A percentile compares a stretch with the other conserved stretches of the same genome.
phyloP scores from a whole-genome alignment of 306 rosid species.

The Rosa multiflora region DNA sequence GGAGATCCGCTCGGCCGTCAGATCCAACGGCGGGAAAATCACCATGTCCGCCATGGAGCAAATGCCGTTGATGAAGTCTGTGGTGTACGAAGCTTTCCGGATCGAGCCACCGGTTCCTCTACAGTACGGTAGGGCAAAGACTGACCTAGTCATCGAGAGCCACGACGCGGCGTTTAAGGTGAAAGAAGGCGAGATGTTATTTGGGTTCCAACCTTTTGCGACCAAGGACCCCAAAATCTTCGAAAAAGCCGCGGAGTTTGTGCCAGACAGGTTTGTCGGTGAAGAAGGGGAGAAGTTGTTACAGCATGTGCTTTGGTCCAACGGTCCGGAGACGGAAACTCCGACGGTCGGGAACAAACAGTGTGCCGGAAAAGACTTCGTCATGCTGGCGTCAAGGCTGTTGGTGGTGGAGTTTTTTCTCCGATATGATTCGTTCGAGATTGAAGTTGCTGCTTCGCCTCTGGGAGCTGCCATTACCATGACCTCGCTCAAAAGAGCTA shows the following conservation, averaged over 20 bases:
- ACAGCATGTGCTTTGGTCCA: conserved; percentile 85
- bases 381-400: conserved; percentile 52
- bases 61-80: conserved; percentile 86
- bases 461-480: conserved; percentile 60
- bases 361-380: conserved; percentile 85
- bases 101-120: conserved; percentile 83
- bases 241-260: conserved; percentile 59
- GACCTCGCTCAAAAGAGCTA: conserved; percentile 70
- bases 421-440: conserved; percentile 70
- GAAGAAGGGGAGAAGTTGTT: conserved; percentile 71
- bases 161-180: conserved; percentile 70
- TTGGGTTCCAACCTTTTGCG: conserved; percentile 90
- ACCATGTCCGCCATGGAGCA: conserved; percentile 70
- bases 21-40: conserved; percentile 56
- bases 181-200: conserved; percentile 73
- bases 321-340: conserved; percentile 72
- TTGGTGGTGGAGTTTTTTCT: conserved; percentile 69
- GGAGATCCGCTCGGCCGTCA: conserved; percentile 62
- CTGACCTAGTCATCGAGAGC: conserved; percentile 63
- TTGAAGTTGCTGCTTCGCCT: conserved; percentile 42
- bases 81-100: conserved; percentile 67
- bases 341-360: conserved; percentile 63
- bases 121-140: conserved; percentile 80
- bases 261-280: conserved; percentile 72
- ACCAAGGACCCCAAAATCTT: conserved; percentile 78